Evolutionary conservation across 2,329 filamentous ascomycete species (phyloP), one percentile per base, ranked within the genome.

Genomic region (Hypoxylon sp.): DNA sequence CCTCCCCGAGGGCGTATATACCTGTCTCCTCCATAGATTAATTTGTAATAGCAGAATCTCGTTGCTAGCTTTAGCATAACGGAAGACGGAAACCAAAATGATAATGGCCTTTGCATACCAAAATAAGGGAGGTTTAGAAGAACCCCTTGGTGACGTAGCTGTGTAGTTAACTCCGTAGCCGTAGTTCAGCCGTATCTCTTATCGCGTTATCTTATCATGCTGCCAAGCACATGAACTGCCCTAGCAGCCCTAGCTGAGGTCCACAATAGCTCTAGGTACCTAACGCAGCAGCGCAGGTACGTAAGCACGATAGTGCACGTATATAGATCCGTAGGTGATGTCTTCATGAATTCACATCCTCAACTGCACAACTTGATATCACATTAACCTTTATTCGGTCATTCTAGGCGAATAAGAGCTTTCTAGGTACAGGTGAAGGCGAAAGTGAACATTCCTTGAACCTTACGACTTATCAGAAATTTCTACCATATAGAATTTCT

Each of bases 1-100:
- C 65, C 67, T 69, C 28, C 51, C 25, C n/a, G 43, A 49, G 36
- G 63, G 60, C 60, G 68, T 71, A 73, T 66, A 67, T 75, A 74
- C 62, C 28, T 63, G 60, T 63, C 61, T 49, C 59, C 59, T 69
- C 53, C 62, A 63, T 63, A 69, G 57, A 65, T 64, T 57, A 55
- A 69, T 43, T 43, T 70, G 62, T 72, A 67, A 62, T 64, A 57
- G 55, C 51, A 64, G 50, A 60, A 62, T 55, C 50, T 57, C 34
- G 38, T 66, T 50, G 55, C 51, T 59, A 50, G 55, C 43, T 45
- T 41, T 57, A 48, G 43, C 17, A 46, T 23, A 60, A 36, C 23
- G 34, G 23, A 51, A 21, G 21, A 32, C 21, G 56, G 14, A 19
- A 21, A 19, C 7, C 38, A 41, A 45, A 28, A 1, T 52, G 41